A percentile compares a stretch with the other conserved stretches of the same genome.
phyloP scores from a whole-genome alignment of 768 basidiomycete species.

The Lactarius akahatsu region DNA sequence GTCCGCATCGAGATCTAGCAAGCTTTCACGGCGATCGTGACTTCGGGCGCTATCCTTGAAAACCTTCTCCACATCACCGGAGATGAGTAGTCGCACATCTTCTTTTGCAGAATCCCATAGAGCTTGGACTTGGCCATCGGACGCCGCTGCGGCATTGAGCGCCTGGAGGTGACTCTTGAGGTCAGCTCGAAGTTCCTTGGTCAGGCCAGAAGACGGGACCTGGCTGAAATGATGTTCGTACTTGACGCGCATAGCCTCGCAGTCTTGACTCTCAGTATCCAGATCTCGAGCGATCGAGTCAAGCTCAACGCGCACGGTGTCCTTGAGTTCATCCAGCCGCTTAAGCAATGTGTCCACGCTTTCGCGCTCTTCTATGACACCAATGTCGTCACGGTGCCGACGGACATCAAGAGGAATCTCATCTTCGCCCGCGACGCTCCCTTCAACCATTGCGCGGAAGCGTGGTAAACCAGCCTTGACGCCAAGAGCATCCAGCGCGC shows the following conservation, averaged over 20 bases:
- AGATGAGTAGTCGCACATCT: slow-evolving; percentile 64
- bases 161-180: slow-evolving; percentile 71
- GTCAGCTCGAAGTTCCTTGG: slow-evolving; percentile 71
- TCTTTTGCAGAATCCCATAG: slow-evolving; percentile 70
- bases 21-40: slow-evolving; percentile 41
- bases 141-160: slow-evolving; percentile 72
- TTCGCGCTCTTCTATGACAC: slow-evolving; percentile 64
- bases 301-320: slow-evolving; percentile 56
- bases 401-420: slow-evolving; percentile 71
- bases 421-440: slow-evolving; percentile 57
- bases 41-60: slow-evolving; percentile 54
- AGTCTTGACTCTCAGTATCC: slow-evolving; percentile 81
- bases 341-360: slow-evolving; percentile 61
- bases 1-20: slow-evolving; percentile 74
- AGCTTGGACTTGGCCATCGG: slow-evolving; percentile 70
- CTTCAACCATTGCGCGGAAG: slow-evolving; percentile 71
- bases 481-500: slow-evolving; percentile 78
- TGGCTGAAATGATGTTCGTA: slow-evolving; percentile 89
- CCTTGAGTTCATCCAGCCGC: slow-evolving; percentile 60
- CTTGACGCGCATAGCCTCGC: slow-evolving; percentile 84
- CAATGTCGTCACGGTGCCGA: slow-evolving; percentile 73
- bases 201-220: slow-evolving; percentile 71
- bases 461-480: slow-evolving; percentile 68
- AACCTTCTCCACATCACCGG: slow-evolving; percentile 59
- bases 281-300: slow-evolving; percentile 63